Evolutionary conservation across 2,329 filamentous ascomycete species (phyloP).

Genomic region (Diplodia sapinea): DNA sequence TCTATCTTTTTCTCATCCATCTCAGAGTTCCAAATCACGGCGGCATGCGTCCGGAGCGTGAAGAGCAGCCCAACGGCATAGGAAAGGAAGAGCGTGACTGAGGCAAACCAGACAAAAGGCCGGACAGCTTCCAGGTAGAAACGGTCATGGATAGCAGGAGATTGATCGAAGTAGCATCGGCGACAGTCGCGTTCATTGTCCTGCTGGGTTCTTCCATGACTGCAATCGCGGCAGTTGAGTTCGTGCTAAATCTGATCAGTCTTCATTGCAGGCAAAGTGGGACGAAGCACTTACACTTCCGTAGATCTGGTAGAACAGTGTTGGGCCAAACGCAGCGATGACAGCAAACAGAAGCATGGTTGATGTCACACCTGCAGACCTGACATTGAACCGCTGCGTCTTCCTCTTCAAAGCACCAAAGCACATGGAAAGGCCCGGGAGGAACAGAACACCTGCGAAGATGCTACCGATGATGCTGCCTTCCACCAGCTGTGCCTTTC

Average conservation of each 20-base stretch:
- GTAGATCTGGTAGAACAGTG: conserved; percentile 97
- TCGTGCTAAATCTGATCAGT: conserved; percentile 70
- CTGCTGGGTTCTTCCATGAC: conserved; percentile 58
- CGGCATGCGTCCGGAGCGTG: conserved; percentile 91
- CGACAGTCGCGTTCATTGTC: conserved; percentile 73
- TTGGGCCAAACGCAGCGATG: conserved; percentile 93
- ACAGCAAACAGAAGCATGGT: conserved; percentile 98
- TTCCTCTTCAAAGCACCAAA: conserved; percentile 98
- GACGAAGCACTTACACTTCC: conserved; percentile 68
- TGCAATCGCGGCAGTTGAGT: conserved; percentile 75
- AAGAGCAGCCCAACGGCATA: conserved; percentile 96
- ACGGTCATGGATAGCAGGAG: conserved; percentile 78
- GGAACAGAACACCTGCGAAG: conserved; percentile 92
- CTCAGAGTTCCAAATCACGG: conserved; percentile 94
- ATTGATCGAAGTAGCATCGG: conserved; percentile 91
- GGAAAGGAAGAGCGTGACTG: conserved; percentile 83
- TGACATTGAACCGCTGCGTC: conserved; percentile 97
- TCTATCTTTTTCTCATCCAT: conserved; percentile 56
- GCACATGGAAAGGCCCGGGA: conserved; percentile 97
- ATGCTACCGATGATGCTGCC: conserved; percentile 98
- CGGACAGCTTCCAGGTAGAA: conserved; percentile 92
- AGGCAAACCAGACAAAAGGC: conserved; percentile 90
- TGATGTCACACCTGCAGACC: conserved; percentile 92
- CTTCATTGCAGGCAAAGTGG: not conserved
- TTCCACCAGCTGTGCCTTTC: conserved; percentile 91